Evolutionary conservation across 2,329 filamentous ascomycete species (phyloP).

Genomic region (Peltaster fructicola): DNA sequence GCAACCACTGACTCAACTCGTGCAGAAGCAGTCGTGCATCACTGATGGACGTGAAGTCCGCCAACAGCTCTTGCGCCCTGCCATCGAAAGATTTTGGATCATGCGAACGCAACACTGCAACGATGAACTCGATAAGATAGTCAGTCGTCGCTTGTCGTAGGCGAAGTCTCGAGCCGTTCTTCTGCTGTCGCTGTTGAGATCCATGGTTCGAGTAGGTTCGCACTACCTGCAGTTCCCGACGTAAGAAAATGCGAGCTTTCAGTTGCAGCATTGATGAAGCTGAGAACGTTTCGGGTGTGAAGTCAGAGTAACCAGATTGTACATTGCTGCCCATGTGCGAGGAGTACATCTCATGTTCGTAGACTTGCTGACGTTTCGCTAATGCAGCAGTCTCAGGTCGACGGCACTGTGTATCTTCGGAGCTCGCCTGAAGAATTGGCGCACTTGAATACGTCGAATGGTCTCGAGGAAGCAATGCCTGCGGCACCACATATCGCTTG

Average conservation of each 20-base stretch:
- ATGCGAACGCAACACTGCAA: constrained; percentile 66
- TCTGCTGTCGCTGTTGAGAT: too few species aligned
- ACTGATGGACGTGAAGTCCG: constrained; percentile 59
- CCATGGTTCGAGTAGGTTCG: too few species aligned
- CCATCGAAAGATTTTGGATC: constrained; percentile 66
- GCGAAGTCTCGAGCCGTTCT: constrained; percentile 14
- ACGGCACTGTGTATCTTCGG: too few species aligned
- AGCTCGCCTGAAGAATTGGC: too few species aligned
- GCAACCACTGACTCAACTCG: constrained; percentile 65
- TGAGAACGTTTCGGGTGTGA: constrained; percentile 50
- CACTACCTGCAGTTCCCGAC: constrained; percentile 76
- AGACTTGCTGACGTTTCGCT: constrained; percentile 50
- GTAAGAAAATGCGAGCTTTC: constrained; percentile 63
- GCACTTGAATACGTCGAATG: neutral
- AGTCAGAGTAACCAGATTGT: constrained; percentile 55
- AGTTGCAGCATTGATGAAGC: constrained; percentile 50
- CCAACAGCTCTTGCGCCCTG: constrained; percentile 60
- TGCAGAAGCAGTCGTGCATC: constrained; percentile 65
- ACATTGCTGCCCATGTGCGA: constrained; percentile 69
- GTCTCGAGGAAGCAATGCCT: constrained; percentile 1
- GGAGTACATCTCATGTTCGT: constrained; percentile 54
- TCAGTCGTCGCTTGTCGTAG: constrained; percentile 31
- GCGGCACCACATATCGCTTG: constrained; percentile 40
- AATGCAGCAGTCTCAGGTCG: constrained; percentile 26
- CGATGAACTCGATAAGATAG: constrained; percentile 70